These are phyloP conservation scores for Musa balbisiana DNA, from an alignment of 202 grass and related monocot species.

Conservation along the genomic window DNA sequence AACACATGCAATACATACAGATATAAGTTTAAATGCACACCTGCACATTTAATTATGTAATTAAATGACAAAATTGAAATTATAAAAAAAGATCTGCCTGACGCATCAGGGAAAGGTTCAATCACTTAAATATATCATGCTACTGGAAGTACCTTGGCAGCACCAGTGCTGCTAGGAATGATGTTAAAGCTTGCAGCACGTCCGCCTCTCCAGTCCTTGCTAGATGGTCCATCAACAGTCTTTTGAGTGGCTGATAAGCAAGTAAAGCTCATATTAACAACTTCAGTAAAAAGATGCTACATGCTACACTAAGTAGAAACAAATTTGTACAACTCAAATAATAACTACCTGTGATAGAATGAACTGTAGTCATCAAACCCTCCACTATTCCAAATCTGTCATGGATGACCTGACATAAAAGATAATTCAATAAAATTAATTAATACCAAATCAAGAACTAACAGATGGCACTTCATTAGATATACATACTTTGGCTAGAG, in stretches of 20 bases:
- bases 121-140: too few species aligned
- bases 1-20: too few species aligned
- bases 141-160: neutral
- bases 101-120: too few species aligned
- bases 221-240: neutral
- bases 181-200: conserved; percentile 3
- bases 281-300: neutral
- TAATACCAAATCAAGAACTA: neutral
- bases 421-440: neutral
- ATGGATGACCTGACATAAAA: neutral
- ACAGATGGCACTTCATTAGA: neutral
- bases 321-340: neutral
- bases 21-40: too few species aligned
- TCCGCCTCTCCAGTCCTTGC: conserved; percentile 1
- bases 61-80: too few species aligned
- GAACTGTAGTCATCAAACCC: neutral
- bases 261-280: neutral
- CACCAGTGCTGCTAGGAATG: neutral
- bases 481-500: neutral
- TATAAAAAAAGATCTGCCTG: too few species aligned
- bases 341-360: neutral
- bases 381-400: neutral
- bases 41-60: too few species aligned
- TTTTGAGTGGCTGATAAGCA: neutral
- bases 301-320: too few species aligned